Conservation (phyloP, 352 stramenopile species). For the Pythium phragmiticola region DNA sequence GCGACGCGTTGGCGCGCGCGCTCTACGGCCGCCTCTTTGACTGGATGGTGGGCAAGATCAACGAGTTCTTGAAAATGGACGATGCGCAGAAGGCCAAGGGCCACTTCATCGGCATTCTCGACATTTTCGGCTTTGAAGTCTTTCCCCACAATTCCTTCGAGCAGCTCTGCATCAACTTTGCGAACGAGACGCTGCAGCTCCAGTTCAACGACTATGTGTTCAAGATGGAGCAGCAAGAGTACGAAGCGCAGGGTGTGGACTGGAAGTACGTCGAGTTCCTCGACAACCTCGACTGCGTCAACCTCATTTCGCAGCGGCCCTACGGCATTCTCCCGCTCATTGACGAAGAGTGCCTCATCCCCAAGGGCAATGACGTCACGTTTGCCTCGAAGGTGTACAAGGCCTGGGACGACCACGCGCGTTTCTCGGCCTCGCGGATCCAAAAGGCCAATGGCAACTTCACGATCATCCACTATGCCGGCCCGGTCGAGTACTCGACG, state of each 20-base stretch:
- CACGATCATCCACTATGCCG: slow-evolving; percentile 82
- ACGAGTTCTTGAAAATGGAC: slow-evolving; percentile 82
- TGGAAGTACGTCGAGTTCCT: slow-evolving; percentile 85
- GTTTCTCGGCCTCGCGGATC: slow-evolving; percentile 75
- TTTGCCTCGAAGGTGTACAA: slow-evolving; percentile 84
- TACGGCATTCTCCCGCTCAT: slow-evolving; percentile 79
- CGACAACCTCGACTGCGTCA: slow-evolving; percentile 89
- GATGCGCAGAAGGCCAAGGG: slow-evolving; percentile 66
- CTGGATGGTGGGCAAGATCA: slow-evolving; percentile 89
- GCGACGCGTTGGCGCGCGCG: slow-evolving; percentile 80
- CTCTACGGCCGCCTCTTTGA: slow-evolving; percentile 90
- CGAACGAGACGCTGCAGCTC: slow-evolving; percentile 85
- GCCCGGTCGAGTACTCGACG: slow-evolving; percentile 76
- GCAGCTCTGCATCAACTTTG: slow-evolving; percentile 91
- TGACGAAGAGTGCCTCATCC: slow-evolving; percentile 89
- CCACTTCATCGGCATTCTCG: slow-evolving; percentile 88
- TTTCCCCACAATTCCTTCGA: slow-evolving; percentile 90
- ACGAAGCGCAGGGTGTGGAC: slow-evolving; percentile 77
- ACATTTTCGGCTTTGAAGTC: slow-evolving; percentile 94
- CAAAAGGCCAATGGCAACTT: slow-evolving; percentile 72
- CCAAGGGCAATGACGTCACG: slow-evolving; percentile 79
- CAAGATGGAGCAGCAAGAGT: slow-evolving; percentile 85
- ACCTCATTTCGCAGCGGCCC: slow-evolving; percentile 89
- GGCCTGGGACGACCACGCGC: slow-evolving; percentile 52
- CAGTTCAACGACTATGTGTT: slow-evolving; percentile 92